Conservation (phyloP, 2,329 filamentous ascomycete species). For the Sarocladium strictum region DNA sequence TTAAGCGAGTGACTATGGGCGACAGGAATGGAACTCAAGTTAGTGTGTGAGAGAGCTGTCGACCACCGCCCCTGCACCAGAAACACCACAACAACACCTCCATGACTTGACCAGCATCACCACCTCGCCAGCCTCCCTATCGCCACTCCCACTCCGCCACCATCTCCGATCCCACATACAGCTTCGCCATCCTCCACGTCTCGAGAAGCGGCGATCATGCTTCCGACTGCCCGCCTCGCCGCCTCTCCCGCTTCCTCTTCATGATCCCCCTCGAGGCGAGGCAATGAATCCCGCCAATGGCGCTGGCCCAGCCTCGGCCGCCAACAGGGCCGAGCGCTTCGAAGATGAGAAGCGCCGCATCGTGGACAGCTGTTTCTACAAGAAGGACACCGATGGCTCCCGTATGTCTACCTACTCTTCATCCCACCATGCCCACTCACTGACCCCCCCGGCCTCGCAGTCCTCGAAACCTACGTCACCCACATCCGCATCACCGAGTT, state of each 20-base stretch:
- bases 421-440: neutral
- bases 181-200: neutral
- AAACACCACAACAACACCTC: too few relatives aligned
- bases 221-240: constrained; percentile 17
- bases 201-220: constrained; percentile 20
- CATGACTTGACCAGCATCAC: neutral
- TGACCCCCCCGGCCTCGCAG: constrained; percentile 18
- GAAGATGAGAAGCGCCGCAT: constrained; percentile 96
- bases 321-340: constrained; percentile 68
- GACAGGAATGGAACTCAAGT: too few relatives aligned
- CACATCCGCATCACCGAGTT: constrained; percentile 91
- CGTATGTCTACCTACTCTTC: constrained; percentile 47
- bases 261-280: constrained; percentile 16
- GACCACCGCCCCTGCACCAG: too few relatives aligned
- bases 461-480: constrained; percentile 88
- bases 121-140: neutral
- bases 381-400: constrained; percentile 80
- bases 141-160: neutral
- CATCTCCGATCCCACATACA: neutral
- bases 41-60: too few relatives aligned
- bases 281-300: constrained; percentile 35
- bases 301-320: constrained; percentile 27
- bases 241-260: constrained; percentile 15
- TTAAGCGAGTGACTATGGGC: too few relatives aligned
- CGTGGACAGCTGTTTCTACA: constrained; percentile 88